Evolutionary conservation across 352 stramenopile species (phyloP).

Genomic region (Sclerospora graminicola): DNA sequence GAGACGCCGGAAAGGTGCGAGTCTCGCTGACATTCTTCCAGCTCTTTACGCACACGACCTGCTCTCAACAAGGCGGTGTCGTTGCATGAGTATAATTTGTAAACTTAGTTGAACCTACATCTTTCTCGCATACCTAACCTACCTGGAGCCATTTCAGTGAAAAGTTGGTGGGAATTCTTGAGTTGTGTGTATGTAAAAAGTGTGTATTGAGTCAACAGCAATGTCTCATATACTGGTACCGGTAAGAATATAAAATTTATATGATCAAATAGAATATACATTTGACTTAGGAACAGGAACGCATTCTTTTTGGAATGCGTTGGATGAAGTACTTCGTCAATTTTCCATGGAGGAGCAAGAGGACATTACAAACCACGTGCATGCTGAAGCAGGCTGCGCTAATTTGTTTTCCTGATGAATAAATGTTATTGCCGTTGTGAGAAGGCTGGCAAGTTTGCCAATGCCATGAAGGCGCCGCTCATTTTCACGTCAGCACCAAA

Average conservation of each 20-base stretch:
- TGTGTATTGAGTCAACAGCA: no score
- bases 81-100: background rate
- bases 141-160: no score
- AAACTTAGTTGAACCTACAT: background rate
- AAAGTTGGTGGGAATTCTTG: no score
- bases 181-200: no score
- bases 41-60: conserved; percentile 76
- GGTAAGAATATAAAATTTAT: no score
- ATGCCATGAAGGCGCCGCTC: conserved; percentile 92
- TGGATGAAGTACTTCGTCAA: conserved; percentile 93
- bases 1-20: conserved; percentile 74
- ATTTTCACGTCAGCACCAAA: conserved; percentile 91
- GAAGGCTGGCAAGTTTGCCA: conserved; percentile 89
- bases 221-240: no score
- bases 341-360: conserved; percentile 87
- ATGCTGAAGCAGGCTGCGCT: background rate
- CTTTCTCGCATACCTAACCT: no score
- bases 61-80: conserved; percentile 9
- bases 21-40: conserved; percentile 82
- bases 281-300: no score
- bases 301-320: conserved; percentile 67
- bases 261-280: no score
- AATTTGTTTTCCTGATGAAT: background rate
- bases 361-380: conserved; percentile 90
- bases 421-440: background rate